Base-by-base conservation (phyloP, 495 filamentous ascomycete species). In the Poronia punctata region DNA sequence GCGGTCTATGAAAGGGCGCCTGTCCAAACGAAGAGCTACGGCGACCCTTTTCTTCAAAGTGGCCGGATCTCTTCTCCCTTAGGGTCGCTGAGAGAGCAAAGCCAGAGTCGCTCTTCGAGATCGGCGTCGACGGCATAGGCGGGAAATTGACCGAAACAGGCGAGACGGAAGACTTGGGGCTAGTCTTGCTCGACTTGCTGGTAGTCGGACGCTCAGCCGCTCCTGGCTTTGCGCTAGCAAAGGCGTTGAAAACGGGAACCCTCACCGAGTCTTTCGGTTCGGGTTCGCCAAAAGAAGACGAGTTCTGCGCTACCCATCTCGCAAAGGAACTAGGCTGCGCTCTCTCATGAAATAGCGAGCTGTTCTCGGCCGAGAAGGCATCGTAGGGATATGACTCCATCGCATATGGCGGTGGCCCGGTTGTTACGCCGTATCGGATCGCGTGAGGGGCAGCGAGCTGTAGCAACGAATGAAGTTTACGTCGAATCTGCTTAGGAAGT, bases 381-480 rank as follows among this genome's bases (percentile, higher is more conserved):
- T 97, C 86, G 54, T 82, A 84, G 2, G 92, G 92, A 56, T 84
- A 96, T 0, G 89, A 79, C 59, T 97, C 92, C 32, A 93, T 75
- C 2, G 88, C 92, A 64, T 95, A 96, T 20, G 84, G 79, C 25
- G 92, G 92, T n/a, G 92, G 88, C 4, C 90, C 92, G 19, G 79
- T 72, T 1, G 82, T 75, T 9, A 98, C 87, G 20, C 92, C 89
- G 51, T 78, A 96, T 38, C 84, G 80, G 49, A 83, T 79, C 58
- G 88, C 86, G 59, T 93, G 89, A 43, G 88, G 92, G 17, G 92
- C 92, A 7, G 92, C 86, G 29, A 87, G 64, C 60, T 96, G 92
- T 23, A 98, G 69, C 11, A 98, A 67, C 3, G 88, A 92, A 22
- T 85, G 67, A 7, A 98, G 73, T 61, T 98, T 98, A 45, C 88